Percentiles rank a stretch among this genome's conserved stretches.
phyloP scores from a whole-genome alignment of 495 filamentous ascomycete species.

The Daldinia caldariorum region DNA sequence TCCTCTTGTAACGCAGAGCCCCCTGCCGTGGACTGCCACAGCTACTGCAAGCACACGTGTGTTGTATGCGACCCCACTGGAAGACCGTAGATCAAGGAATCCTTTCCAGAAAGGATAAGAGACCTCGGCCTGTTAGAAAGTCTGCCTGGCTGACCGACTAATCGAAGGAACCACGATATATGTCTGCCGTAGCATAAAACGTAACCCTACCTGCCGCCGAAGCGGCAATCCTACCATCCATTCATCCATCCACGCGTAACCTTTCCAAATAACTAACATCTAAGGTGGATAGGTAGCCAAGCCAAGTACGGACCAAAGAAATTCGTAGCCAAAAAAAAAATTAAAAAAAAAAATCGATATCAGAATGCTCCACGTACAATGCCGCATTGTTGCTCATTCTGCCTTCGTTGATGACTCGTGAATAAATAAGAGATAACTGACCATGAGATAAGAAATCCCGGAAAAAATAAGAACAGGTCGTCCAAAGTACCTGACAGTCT shows the following conservation, averaged over 20 bases:
- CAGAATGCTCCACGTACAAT: neutral
- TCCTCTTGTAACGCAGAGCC: slow-evolving; percentile 20
- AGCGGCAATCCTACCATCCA: slow-evolving; percentile 19
- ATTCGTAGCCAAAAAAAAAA: slow-evolving; percentile 3
- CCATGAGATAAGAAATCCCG: neutral
- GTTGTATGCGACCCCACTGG: slow-evolving; percentile 9
- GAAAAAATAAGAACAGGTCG: neutral
- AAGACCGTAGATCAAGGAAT: slow-evolving; percentile 20
- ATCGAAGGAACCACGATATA: slow-evolving; percentile 2
- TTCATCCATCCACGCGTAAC: slow-evolving; percentile 8
- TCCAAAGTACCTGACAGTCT: slow-evolving; percentile 17
- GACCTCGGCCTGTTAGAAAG: neutral
- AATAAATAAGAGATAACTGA: slow-evolving; percentile 5
- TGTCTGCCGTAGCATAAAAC: slow-evolving; percentile 22
- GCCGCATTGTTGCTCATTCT: slow-evolving; percentile 11
- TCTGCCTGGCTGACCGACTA: slow-evolving; percentile 20
- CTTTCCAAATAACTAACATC: slow-evolving; percentile 12
- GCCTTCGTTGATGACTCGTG: slow-evolving; percentile 11
- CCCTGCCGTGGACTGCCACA: slow-evolving; percentile 4
- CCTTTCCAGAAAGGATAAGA: neutral
- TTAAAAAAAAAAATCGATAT: neutral
- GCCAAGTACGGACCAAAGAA: slow-evolving; percentile 6
- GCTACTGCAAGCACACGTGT: neutral
- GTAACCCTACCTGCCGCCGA: slow-evolving; percentile 31
- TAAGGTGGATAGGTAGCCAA: neutral